Base-by-base conservation (phyloP, 2,329 filamentous ascomycete genomes). In the Diaporthe ampelina region DNA sequence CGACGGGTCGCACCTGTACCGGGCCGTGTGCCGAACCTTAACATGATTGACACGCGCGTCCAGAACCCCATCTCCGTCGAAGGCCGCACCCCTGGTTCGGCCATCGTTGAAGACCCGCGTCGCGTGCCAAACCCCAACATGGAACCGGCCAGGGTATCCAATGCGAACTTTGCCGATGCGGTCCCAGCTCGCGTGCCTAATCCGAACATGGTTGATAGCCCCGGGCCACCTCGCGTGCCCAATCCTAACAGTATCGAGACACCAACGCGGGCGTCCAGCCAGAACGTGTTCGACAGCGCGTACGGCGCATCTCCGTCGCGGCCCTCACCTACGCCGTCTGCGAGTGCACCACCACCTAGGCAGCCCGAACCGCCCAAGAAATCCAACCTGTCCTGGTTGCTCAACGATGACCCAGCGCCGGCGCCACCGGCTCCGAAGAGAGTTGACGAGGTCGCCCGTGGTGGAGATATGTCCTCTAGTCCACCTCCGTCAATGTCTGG, bases 381-480 rank as follows among this genome's bases (percentile, higher is more conserved):
- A 10, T 91, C 90, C 19, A 92, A 85, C 76, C 86, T 93, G 75
- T 91, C 92, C 87, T 89, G 90, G 0, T 81, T 93, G 75, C 84
- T 93, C 4, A 91, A 91, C 77, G 89, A 92, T 76, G 91, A 92
- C 70, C 65, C 75, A n/a, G 72, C 74, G 58, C 83, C 83, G 4
- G 83, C 86, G 8, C 86, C 86, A n/a, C 81, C 85, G 1, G 83
- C 85, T 68, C 83, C 84, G 0, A 90, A 90, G 81, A 85, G 88
- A 43, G 82, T 90, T 40, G 82, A 76, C 54, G 88, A 90, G 71
- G 84, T 90, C 13, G 83, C 85, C 15, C 79, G 79, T 21, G 79
- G 83, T 15, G 76, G 82, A 48, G 83, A 83, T 54, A 80, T 83
- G n/a, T 86, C 86, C 29, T 87, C 88, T 13, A 89, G 88, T 3